Base-by-base conservation (phyloP, 208 protist genomes). In the Acanthamoeba sp. region DNA sequence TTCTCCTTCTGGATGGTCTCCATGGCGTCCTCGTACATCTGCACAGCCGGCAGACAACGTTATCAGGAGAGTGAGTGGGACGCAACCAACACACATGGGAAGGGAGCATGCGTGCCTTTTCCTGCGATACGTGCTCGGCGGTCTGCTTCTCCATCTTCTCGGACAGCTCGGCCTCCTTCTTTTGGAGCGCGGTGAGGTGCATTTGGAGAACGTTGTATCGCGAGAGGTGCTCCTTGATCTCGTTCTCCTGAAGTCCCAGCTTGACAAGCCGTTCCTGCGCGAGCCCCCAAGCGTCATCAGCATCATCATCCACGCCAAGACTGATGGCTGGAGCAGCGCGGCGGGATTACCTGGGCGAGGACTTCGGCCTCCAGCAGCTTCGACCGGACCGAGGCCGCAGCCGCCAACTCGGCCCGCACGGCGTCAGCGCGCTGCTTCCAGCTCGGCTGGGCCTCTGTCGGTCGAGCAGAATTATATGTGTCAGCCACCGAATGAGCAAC, bases 11-110 rank as follows among this genome's bases (percentile, higher is more conserved):
- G 88, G n/a, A 93, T 71, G 38, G 62, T 93, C 40, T 93, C 88
- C 59, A 93, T 57, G 29, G 88, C 88, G 29, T 93, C 88, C 34
- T 93, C 88, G 88, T 93, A 93, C 88, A 93, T 93, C 88, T 93
- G 88, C 20, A 36, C 24, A 32, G 34, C 45, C 10, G 48, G 12
- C 14, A 52, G n/a, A 88, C 16, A n/a, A 27, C 55, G 55, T 20
- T 12, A 6, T 12, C 55, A 12, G 16, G 36, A n/a, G 2, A 48
- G n/a, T 69, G 24, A 91, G 18, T 69, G 36, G 27, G 32, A 88
- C 27, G 14, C 12, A 88, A 38, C 29, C 3, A 36, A 40, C n/a
- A n/a, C n/a, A n/a, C n/a, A n/a, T n/a, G n/a, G n/a, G n/a, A n/a
- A n/a, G n/a, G n/a, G n/a, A 27, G 34, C n/a, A 34, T 59, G 55